Percentiles rank a stretch among this genome's conserved stretches.
Conservation (phyloP, 2,329 filamentous ascomycete genomes). For the Cladobotryum protrusum region DNA sequence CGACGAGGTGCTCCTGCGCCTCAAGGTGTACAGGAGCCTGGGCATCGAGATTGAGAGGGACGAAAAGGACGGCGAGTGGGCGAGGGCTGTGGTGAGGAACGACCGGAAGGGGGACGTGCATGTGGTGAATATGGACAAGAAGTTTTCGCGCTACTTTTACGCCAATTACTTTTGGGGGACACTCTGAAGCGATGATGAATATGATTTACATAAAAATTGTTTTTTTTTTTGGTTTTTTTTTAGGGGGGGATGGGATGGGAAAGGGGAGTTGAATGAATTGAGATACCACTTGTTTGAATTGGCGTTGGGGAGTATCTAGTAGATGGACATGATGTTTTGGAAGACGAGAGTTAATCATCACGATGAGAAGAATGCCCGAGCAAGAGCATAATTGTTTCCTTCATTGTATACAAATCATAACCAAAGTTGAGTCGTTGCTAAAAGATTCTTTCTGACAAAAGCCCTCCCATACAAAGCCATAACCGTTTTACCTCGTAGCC, state of each 20-base stretch:
- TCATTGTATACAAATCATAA: no score
- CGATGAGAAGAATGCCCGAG: no score
- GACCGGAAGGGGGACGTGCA: slow-evolving; percentile 85
- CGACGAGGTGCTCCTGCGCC: slow-evolving; percentile 63
- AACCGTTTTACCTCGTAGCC: no score
- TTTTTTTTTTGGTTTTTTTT: neutral
- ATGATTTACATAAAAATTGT: neutral
- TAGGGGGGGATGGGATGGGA: neutral
- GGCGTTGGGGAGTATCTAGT: no score
- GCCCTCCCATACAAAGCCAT: no score
- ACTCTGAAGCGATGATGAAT: slow-evolving; percentile 43
- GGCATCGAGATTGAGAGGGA: slow-evolving; percentile 83
- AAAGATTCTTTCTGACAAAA: no score
- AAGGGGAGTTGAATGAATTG: no score
- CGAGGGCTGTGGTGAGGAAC: slow-evolving; percentile 79
- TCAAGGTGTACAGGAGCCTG: slow-evolving; percentile 86
- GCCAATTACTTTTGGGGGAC: slow-evolving; percentile 95
- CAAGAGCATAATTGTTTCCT: no score
- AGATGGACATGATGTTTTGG: no score
- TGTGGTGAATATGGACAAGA: slow-evolving; percentile 88
- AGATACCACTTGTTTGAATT: no score
- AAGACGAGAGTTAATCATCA: no score
- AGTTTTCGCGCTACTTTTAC: slow-evolving; percentile 87
- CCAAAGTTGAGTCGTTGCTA: no score
- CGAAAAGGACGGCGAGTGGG: slow-evolving; percentile 70